These are phyloP conservation scores for Penicillium odoratum DNA, from an alignment of 495 filamentous ascomycete genomes.

Conservation along the genomic window DNA sequence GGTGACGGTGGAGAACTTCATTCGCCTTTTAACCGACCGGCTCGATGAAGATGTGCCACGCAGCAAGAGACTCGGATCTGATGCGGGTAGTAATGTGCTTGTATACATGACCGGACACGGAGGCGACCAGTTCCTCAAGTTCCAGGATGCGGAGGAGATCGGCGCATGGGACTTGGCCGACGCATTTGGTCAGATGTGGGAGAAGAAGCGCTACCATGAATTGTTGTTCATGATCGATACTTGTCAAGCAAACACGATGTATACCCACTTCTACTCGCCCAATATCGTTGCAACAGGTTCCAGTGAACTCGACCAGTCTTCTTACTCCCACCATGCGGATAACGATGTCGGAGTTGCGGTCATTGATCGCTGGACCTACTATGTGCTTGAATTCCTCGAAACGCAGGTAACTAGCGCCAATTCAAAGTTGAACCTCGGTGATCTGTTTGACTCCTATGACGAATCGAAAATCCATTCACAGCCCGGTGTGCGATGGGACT, in stretches of 20 bases:
- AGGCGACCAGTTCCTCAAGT: slow-evolving; percentile 98
- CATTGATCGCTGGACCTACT: slow-evolving; percentile 98
- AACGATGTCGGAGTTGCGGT: slow-evolving; percentile 97
- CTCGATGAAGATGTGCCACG: slow-evolving; percentile 90
- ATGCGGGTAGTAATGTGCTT: slow-evolving; percentile 91
- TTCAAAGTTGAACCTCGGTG: slow-evolving; percentile 83
- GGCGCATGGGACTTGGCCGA: slow-evolving; percentile 94
- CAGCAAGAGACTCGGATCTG: slow-evolving; percentile 87
- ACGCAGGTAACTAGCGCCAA: slow-evolving; percentile 79
- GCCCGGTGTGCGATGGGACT: slow-evolving; percentile 89
- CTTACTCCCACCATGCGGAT: slow-evolving; percentile 95
- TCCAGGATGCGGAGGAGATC: slow-evolving; percentile 97
- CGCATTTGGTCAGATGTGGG: slow-evolving; percentile 99
- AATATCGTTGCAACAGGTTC: slow-evolving; percentile 96
- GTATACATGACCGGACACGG: slow-evolving; percentile 99
- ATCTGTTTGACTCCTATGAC: slow-evolving; percentile 94
- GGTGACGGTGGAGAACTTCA: slow-evolving; percentile 98
- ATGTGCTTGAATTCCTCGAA: slow-evolving; percentile 96
- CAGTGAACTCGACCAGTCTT: slow-evolving; percentile 89
- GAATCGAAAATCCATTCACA: slow-evolving; percentile 90
- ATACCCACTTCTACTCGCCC: slow-evolving; percentile 93
- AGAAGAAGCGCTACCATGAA: slow-evolving; percentile 95
- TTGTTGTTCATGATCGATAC: slow-evolving; percentile 99
- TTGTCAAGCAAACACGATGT: slow-evolving; percentile 99
- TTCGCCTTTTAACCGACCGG: slow-evolving; percentile 89